Evolutionary conservation across 78 protist genomes (phyloP), one percentile per base, ranked within the genome.

Genomic region (Pigoraptor vietnamica): DNA sequence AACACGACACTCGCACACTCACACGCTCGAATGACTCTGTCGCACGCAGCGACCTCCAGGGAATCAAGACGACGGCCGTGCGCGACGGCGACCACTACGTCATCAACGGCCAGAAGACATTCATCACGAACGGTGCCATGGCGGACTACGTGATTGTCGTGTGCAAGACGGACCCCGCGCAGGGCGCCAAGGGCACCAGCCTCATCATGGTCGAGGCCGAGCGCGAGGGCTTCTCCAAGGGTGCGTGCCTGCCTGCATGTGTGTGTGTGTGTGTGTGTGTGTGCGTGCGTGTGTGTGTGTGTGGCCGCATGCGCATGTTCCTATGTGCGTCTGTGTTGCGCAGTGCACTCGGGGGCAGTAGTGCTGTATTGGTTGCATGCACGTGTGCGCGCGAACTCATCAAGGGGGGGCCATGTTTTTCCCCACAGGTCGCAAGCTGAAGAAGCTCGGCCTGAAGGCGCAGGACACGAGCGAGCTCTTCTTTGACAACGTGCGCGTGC

Each of bases 391-490:
- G n/a, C n/a, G n/a, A n/a, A n/a, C n/a, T n/a, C n/a, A n/a, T n/a
- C n/a, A n/a, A n/a, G n/a, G n/a, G n/a, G n/a, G n/a, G n/a, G n/a
- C n/a, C n/a, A n/a, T n/a, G n/a, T n/a, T n/a, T n/a, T n/a, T 92
- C 87, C 29, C 14, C 39, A 34, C 35, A 21, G 94, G 94, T 33
- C 40, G 81, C 37, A 91, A 91, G 37, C 93, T 94, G 56, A 91
- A 90, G 89, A 94, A 94, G 93, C 40, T 92, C 40, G 95, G 95
- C 39, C 37, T 94, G 84, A 88, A 92, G 67, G 95, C 95, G 25
- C 95, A 94, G 81, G 95, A 94, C 92, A 94, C 95, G 35, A 9
- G 81, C 89, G 95, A 94, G 92, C 87, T 94, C 36, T 91, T 94
- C 87, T 94, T 94, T 81, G 95, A 91, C 25, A 48, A 94, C 93